Evolutionary conservation across 495 filamentous ascomycete genomes (phyloP).

Genomic region (Paragyromitra xinjiangensis): DNA sequence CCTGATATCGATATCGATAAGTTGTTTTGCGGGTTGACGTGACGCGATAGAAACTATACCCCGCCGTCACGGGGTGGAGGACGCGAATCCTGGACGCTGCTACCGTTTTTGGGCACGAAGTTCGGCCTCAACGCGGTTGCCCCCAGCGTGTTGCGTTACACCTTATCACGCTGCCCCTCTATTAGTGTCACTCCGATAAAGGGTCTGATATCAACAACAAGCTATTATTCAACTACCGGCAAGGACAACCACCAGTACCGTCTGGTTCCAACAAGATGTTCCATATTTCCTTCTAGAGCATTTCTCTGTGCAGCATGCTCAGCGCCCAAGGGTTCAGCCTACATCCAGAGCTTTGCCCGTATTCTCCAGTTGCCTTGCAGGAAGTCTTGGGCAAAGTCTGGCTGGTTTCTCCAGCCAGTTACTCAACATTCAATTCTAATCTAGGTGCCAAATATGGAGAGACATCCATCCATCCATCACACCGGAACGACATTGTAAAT

Average conservation of each 20-base stretch:
- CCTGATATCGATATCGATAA: constrained; percentile 34
- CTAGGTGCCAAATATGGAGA: constrained; percentile 35
- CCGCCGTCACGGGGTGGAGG: constrained; percentile 28
- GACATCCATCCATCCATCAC: constrained; percentile 28
- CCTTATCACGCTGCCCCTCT: constrained; percentile 30
- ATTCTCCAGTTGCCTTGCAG: constrained; percentile 43
- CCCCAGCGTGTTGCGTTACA: constrained; percentile 26
- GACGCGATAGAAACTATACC: constrained; percentile 37
- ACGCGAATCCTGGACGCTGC: constrained; percentile 27
- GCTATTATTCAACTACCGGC: constrained; percentile 24
- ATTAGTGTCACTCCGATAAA: constrained; percentile 38
- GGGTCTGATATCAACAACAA: constrained; percentile 17
- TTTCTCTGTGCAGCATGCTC: constrained; percentile 1
- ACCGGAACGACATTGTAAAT: constrained; percentile 22
- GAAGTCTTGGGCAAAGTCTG: constrained; percentile 34
- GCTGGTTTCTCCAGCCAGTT: constrained; percentile 21
- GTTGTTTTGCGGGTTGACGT: constrained; percentile 32
- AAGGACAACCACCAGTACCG: constrained; percentile 7
- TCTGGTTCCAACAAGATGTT: constrained; percentile 14
- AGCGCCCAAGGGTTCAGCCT: constrained; percentile 12
- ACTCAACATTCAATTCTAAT: constrained; percentile 23
- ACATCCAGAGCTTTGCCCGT: constrained; percentile 32
- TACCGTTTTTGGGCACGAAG: constrained; percentile 25
- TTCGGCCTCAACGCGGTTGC: constrained; percentile 9
- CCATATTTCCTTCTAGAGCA: constrained; percentile 36